These are phyloP conservation scores for Ganoderma lucidum DNA, from an alignment of 1,284 basidiomycete species.

Conservation along the genomic window DNA sequence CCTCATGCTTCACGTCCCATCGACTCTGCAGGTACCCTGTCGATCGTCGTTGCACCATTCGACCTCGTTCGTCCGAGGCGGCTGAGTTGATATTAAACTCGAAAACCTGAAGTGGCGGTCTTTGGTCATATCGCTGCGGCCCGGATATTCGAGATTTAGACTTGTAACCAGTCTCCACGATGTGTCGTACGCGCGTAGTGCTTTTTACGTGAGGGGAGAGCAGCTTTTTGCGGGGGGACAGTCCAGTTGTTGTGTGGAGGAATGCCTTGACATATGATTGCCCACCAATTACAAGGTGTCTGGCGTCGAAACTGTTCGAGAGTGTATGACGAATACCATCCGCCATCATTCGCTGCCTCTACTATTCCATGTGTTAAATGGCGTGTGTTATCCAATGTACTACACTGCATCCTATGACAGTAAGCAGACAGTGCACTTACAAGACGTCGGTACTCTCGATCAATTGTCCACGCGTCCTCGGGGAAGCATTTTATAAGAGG, in stretches of 20 bases:
- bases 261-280: no score
- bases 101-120: background rate
- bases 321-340: no score
- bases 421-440: background rate
- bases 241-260: no score
- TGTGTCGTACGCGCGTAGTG: no score
- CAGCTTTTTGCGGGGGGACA: no score
- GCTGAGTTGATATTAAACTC: background rate
- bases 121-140: no score
- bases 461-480: background rate
- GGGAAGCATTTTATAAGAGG: slow-evolving; percentile 5
- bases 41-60: slow-evolving; percentile 5
- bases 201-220: no score
- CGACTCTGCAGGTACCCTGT: background rate
- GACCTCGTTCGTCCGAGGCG: background rate
- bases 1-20: background rate
- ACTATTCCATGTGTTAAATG: background rate
- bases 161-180: no score
- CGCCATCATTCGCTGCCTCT: background rate
- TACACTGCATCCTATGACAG: background rate
- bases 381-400: background rate
- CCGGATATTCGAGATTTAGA: background rate
- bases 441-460: background rate
- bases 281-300: no score
- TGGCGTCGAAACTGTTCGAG: no score